Base-by-base conservation (phyloP, 2,329 filamentous ascomycete genomes). In the Talaromyces amestolkiae region DNA sequence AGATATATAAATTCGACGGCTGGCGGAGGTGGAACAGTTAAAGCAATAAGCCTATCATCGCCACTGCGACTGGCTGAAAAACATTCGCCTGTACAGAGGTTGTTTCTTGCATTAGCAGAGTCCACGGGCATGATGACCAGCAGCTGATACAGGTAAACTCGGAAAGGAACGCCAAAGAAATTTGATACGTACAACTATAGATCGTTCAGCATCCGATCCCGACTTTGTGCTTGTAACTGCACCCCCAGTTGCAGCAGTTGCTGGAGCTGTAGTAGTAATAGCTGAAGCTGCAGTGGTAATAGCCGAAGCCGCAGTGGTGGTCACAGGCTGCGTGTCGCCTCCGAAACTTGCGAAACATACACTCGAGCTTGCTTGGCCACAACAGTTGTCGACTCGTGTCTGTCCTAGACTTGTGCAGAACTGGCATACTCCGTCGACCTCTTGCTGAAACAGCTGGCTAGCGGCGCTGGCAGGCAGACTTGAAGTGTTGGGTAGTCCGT, bases 311-410 rank as follows among this genome's bases (percentile, higher is more conserved):
- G 37, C 61, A 41, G 24, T 24, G 10, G 61, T n/a, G 10, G 61
- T 43, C 15, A 39, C 37, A 27, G 61, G 22, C 22, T 27, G 31
- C 19, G 61, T 24, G 31, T 43, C 22, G 5, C 17, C 49, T 37
- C 51, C 61, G 24, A 63, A 63, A 31, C n/a, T 43, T 11, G 33
- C 35, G 37, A 63, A 63, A n/a, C 61, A 63, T n/a, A n/a, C 61
- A 56, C 61, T 63, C 22, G 61, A 63, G 31, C 47, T 63, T 33
- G 37, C 49, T n/a, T 56, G 61, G 33, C 47, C 49, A 53, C 61
- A 63, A n/a, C 61, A 63, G 3, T 15, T 17, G 49, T 63, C 61
- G 35, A 63, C 37, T 43, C 61, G n/a, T 19, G 49, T 63, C 49
- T 54, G 47, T 43, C 37, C 61, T 33, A 63, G 24, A 11, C 51